A percentile compares a stretch with the other conserved stretches of the same genome.
These are phyloP conservation scores for Strigomonas culicis DNA, from an alignment of 208 protist genomes.

Conservation along the genomic window DNA sequence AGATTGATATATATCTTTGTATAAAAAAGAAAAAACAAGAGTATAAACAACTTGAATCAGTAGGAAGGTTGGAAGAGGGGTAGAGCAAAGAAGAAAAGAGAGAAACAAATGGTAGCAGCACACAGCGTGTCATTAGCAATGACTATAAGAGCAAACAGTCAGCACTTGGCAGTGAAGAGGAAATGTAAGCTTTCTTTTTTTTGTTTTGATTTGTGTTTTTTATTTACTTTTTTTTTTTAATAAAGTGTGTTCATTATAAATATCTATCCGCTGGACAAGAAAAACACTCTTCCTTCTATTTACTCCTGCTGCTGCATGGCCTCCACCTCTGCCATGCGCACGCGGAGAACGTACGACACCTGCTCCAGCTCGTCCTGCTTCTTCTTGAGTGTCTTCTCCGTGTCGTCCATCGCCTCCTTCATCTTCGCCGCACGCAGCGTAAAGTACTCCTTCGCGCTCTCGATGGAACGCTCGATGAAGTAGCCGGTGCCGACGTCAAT, in stretches of 20 bases:
- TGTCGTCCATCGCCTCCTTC: slow-evolving; percentile 73
- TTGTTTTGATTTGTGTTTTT: neutral
- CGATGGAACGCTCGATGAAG: slow-evolving; percentile 79
- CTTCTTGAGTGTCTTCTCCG: slow-evolving; percentile 65
- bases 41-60: neutral
- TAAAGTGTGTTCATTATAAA: neutral
- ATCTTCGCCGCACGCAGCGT: slow-evolving; percentile 62
- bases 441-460: slow-evolving; percentile 68
- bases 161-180: too few relatives aligned
- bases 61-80: neutral
- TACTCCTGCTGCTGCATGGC: slow-evolving; percentile 45
- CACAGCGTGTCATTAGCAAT: neutral
- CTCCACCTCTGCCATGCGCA: slow-evolving; percentile 33
- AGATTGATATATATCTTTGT: slow-evolving; percentile 10
- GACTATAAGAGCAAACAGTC: too few relatives aligned
- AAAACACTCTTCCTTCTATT: neutral
- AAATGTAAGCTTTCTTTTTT: too few relatives aligned
- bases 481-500: slow-evolving; percentile 88
- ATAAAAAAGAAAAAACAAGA: neutral
- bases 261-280: neutral
- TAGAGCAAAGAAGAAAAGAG: slow-evolving; percentile 8
- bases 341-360: slow-evolving; percentile 67
- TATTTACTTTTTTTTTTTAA: too few relatives aligned
- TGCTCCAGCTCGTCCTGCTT: slow-evolving; percentile 84
- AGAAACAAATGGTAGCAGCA: neutral